These are phyloP conservation scores for Aspergillus carlsbadensis DNA, from an alignment of 495 filamentous ascomycete genomes.

Conservation along the genomic window DNA sequence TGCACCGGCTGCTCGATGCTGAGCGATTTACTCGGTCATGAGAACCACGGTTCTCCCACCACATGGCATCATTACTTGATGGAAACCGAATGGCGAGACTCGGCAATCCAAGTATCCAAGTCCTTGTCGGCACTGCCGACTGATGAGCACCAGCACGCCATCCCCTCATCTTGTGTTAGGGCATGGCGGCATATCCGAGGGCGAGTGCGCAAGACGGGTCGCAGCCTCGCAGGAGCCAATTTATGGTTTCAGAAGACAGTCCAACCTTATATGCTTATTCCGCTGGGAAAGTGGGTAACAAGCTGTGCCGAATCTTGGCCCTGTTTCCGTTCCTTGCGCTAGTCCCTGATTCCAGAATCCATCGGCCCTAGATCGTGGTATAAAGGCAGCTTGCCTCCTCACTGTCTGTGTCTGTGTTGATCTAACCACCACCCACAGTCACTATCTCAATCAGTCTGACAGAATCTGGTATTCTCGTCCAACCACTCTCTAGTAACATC, in stretches of 20 bases:
- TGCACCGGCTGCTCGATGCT: too few relatives aligned
- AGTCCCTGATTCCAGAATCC: not conserved
- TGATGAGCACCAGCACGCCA: not conserved
- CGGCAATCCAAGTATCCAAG: not conserved
- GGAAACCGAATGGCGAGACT: not conserved
- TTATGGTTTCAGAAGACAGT: not conserved
- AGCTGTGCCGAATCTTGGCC: not conserved
- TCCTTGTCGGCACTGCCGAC: not conserved
- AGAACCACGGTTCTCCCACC: not conserved
- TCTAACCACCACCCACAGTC: not conserved
- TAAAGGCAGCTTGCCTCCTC: slow-evolving; percentile 9
- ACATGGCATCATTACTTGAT: not conserved
- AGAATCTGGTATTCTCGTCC: slow-evolving; percentile 17
- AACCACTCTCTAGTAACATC: not conserved
- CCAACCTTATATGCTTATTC: slow-evolving; percentile 1
- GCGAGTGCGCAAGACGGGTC: not conserved
- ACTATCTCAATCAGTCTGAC: slow-evolving; percentile 3
- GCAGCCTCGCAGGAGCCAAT: not conserved
- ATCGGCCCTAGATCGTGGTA: not conserved
- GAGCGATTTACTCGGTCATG: not conserved
- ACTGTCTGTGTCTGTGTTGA: not conserved
- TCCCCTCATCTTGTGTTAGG: not conserved
- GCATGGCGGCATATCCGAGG: not conserved
- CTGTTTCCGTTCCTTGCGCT: slow-evolving; percentile 4
- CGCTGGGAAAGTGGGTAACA: not conserved